phyloP scores from a whole-genome alignment of 2,329 filamentous ascomycete genomes.

The Fonsecaea monophora region DNA sequence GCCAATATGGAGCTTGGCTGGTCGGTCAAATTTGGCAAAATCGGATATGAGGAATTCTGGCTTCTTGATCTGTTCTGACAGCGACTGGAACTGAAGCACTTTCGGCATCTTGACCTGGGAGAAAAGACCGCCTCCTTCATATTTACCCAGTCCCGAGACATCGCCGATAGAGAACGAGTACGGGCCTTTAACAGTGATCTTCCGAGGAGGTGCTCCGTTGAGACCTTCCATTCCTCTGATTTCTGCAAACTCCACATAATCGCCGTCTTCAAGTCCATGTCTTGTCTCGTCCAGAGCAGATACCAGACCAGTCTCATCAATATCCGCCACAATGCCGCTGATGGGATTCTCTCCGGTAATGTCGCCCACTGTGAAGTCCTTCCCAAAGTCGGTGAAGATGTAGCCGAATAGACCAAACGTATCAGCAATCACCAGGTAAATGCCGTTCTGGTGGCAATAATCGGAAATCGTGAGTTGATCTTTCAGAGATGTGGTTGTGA shows the following conservation, averaged over 20 bases:
- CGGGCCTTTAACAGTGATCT: slow-evolving; percentile 91
- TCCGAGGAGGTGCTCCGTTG: slow-evolving; percentile 82
- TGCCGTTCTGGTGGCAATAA: slow-evolving; percentile 92
- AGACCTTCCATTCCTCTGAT: slow-evolving; percentile 88
- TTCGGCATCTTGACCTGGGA: slow-evolving; percentile 99
- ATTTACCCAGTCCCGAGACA: slow-evolving; percentile 83
- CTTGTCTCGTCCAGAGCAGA: slow-evolving; percentile 93
- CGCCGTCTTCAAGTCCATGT: slow-evolving; percentile 93
- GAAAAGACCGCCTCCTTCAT: slow-evolving; percentile 86
- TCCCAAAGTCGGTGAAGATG: slow-evolving; percentile 96
- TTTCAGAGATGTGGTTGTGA: slow-evolving; percentile 82
- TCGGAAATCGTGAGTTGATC: slow-evolving; percentile 85
- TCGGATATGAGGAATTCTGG: slow-evolving; percentile 92
- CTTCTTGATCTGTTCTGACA: slow-evolving; percentile 78
- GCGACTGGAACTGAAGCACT: slow-evolving; percentile 83
- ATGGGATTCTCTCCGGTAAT: slow-evolving; percentile 86
- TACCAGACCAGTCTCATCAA: slow-evolving; percentile 87
- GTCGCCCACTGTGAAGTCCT: slow-evolving; percentile 90
- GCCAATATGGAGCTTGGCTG: slow-evolving; percentile 87
- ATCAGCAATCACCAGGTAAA: slow-evolving; percentile 86
- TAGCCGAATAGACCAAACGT: slow-evolving; percentile 93
- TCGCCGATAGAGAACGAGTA: slow-evolving; percentile 98
- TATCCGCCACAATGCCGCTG: slow-evolving; percentile 86
- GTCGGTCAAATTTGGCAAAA: slow-evolving; percentile 96
- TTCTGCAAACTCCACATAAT: slow-evolving; percentile 94